A percentile compares a stretch with the other conserved stretches of the same genome.
Conservation (phyloP, 495 filamentous ascomycete species). For the Aspergillus ellipticus region DNA sequence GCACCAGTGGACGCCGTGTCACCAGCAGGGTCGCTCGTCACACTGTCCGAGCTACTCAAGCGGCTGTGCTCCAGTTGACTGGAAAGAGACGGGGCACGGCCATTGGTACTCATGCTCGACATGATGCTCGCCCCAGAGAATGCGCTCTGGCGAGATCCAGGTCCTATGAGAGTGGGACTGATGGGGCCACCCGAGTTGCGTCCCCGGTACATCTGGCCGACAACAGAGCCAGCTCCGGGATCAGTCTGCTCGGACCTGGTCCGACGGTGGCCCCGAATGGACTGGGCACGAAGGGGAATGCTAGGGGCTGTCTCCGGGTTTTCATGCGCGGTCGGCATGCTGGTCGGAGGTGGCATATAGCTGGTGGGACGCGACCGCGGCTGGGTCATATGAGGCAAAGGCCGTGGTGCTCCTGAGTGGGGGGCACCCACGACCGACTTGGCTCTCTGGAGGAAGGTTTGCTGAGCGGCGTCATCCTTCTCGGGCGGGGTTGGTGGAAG, state of each 20-base stretch:
- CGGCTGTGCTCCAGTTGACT: constrained; percentile 41
- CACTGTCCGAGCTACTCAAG: constrained; percentile 57
- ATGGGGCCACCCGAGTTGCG: constrained; percentile 55
- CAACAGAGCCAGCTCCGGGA: constrained; percentile 60
- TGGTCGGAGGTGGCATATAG: constrained; percentile 49
- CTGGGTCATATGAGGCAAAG: constrained; percentile 6
- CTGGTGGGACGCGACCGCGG: constrained; percentile 61
- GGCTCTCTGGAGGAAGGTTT: constrained; percentile 71
- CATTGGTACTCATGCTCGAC: constrained; percentile 45
- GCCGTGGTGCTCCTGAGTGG: constrained; percentile 39
- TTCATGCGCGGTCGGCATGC: constrained; percentile 44
- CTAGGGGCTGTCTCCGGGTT: constrained; percentile 80
- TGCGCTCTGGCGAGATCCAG: constrained; percentile 43
- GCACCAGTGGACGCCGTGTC: constrained; percentile 46
- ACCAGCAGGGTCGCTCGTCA: constrained; percentile 55
- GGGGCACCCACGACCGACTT: constrained; percentile 57
- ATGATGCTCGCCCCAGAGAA: constrained; percentile 42
- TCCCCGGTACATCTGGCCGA: constrained; percentile 81
- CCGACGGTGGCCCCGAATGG: constrained; percentile 58
- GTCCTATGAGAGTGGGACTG: constrained; percentile 48
- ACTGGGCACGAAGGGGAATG: constrained; percentile 71
- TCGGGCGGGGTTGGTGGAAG: constrained; percentile 74
- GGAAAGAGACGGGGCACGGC: constrained; percentile 46
- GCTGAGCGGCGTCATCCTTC: constrained; percentile 48
- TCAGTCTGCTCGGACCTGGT: constrained; percentile 68